phyloP scores from a whole-genome alignment of 352 stramenopile genomes.

The Globisporangium nodosum region DNA sequence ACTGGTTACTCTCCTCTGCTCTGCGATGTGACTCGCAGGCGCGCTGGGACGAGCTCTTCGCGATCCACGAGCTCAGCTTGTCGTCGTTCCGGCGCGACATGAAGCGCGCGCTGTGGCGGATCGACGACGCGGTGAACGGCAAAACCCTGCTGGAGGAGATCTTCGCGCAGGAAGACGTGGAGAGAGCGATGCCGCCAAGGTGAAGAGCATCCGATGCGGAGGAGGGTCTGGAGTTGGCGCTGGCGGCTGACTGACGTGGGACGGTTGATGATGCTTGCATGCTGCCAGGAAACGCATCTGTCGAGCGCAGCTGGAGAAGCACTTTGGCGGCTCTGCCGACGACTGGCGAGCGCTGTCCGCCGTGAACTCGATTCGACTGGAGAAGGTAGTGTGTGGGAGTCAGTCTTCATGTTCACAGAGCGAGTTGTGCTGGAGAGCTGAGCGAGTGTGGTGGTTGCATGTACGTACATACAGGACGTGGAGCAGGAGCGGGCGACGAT shows the following conservation, averaged over 20 bases:
- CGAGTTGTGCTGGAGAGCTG: too few relatives aligned
- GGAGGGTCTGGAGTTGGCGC: too few relatives aligned
- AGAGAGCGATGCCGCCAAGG: background rate
- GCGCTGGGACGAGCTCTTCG: conserved; percentile 47
- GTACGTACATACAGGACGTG: background rate
- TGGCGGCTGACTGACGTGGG: background rate
- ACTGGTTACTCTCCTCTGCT: background rate
- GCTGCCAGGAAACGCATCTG: conserved; percentile 6
- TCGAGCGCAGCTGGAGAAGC: conserved; percentile 27
- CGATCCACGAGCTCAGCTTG: conserved; percentile 31
- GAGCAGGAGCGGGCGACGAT: background rate
- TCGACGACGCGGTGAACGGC: conserved; percentile 48
- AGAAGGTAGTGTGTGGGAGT: background rate
- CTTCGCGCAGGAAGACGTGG: conserved; percentile 16
- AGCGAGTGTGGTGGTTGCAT: background rate
- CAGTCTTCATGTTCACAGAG: background rate
- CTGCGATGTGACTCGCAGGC: conserved; percentile 18
- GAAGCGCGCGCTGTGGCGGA: conserved; percentile 43
- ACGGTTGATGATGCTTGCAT: background rate
- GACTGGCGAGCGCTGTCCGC: conserved; percentile 34
- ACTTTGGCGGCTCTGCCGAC: conserved; percentile 18
- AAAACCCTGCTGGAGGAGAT: conserved; percentile 46
- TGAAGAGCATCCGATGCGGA: background rate
- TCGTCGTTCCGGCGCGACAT: conserved; percentile 63
- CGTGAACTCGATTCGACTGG: conserved; percentile 20